phyloP scores from a whole-genome alignment of 768 basidiomycete genomes.

The Trametes punicea region DNA sequence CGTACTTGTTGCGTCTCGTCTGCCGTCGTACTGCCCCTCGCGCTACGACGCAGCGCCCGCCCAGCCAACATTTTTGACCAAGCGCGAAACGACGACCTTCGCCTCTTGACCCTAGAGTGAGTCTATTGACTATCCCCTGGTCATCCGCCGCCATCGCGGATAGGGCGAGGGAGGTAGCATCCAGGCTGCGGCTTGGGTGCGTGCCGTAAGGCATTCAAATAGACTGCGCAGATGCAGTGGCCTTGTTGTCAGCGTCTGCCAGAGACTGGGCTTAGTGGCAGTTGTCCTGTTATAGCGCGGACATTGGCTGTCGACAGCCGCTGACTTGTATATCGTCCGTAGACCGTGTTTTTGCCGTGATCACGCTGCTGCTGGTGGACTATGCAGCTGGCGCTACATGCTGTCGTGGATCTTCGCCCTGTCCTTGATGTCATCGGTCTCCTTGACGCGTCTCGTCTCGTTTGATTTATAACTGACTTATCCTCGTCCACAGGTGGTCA shows the following conservation, averaged over 20 bases:
- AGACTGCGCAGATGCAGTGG: constrained; percentile 11
- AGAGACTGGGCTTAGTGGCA: neutral
- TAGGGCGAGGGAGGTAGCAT: neutral
- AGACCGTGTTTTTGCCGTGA: constrained; percentile 11
- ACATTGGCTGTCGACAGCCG: neutral
- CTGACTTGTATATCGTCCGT: constrained; percentile 2
- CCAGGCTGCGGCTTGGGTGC: neutral
- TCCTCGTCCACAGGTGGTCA: constrained; percentile 56
- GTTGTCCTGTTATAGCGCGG: neutral
- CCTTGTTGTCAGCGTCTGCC: constrained; percentile 11
- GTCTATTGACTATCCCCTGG: constrained; percentile 26
- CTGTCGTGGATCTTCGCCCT: neutral
- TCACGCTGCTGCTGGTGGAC: neutral
- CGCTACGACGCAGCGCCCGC: constrained; percentile 40
- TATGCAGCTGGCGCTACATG: neutral
- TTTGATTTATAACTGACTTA: constrained; percentile 10
- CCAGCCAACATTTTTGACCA: constrained; percentile 70
- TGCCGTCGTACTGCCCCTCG: constrained; percentile 26
- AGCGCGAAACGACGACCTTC: constrained; percentile 74
- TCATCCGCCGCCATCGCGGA: constrained; percentile 13
- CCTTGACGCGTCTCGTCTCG: neutral
- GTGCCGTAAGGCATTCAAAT: neutral
- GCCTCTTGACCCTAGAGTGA: constrained; percentile 77
- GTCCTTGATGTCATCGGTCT: constrained; percentile 1
- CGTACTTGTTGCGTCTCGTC: constrained; percentile 7